phyloP scores from a whole-genome alignment of 495 filamentous ascomycete species.

The Thermochaetoides thermophila region DNA sequence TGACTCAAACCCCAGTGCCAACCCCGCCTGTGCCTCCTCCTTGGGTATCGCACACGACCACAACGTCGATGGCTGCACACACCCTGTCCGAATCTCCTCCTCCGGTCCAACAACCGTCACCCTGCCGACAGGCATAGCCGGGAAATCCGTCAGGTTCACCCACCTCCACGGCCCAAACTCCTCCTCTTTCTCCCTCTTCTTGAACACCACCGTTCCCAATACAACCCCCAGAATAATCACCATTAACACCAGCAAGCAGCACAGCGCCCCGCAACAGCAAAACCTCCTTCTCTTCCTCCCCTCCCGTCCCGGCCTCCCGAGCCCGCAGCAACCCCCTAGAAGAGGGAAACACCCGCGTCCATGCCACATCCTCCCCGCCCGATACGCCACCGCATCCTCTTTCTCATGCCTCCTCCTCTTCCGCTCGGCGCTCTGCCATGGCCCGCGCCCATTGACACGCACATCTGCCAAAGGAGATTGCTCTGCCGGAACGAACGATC shows the following conservation, averaged over 20 bases:
- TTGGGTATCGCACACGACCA: slow-evolving; percentile 79
- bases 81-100: slow-evolving; percentile 41
- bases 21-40: slow-evolving; percentile 46
- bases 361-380: slow-evolving; percentile 43
- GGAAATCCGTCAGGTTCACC: slow-evolving; percentile 74
- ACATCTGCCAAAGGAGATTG: no score
- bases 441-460: slow-evolving; percentile 14
- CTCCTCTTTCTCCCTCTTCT: slow-evolving; percentile 25
- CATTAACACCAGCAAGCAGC: no score
- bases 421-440: slow-evolving; percentile 25
- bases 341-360: slow-evolving; percentile 43
- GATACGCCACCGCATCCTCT: slow-evolving; percentile 42
- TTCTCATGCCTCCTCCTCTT: slow-evolving; percentile 45
- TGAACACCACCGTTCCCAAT: slow-evolving; percentile 45
- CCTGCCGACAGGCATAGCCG: slow-evolving; percentile 72
- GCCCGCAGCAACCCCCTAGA: slow-evolving; percentile 45
- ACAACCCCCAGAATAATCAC: slow-evolving; percentile 46
- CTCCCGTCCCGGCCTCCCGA: slow-evolving; percentile 46
- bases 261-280: no score
- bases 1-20: slow-evolving; percentile 35
- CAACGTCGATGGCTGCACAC: slow-evolving; percentile 49
- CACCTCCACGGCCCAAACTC: slow-evolving; percentile 33
- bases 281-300: slow-evolving; percentile 47
- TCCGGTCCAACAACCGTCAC: slow-evolving; percentile 57
- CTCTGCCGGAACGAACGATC: slow-evolving; percentile 22